Base-by-base conservation (phyloP, 140 eudicot genomes). In the Cichorium intybus region DNA sequence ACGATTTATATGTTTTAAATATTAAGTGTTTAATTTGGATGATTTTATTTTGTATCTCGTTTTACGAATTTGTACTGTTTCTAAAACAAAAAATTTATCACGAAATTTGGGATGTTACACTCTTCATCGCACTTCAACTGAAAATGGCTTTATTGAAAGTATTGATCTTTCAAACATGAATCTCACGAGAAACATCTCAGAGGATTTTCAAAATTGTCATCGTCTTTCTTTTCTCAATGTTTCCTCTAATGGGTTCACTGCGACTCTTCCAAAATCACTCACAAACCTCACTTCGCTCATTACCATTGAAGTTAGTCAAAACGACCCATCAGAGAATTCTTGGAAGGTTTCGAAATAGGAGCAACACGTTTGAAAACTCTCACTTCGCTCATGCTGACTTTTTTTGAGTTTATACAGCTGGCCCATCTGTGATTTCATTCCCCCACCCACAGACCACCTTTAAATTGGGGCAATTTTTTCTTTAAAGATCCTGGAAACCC, bases 81-180 rank as follows among this genome's bases (percentile, higher is more conserved):
- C n/a, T n/a, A n/a, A n/a, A n/a, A n/a, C n/a, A n/a, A n/a, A n/a
- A n/a, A n/a, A n/a, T n/a, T n/a, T n/a, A n/a, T n/a, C n/a, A n/a
- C n/a, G n/a, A n/a, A n/a, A n/a, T n/a, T n/a, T n/a, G n/a, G n/a
- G n/a, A n/a, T n/a, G n/a, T n/a, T n/a, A n/a, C n/a, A n/a, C n/a
- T 15, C 65, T 17, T 28, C 16, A 11, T 29, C 74, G 0, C 82
- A 79, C 58, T 90, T 95, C 33, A 77, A 77, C 20, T 90, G 28
- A 80, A 8, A 34, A 56, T 57, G 94, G 94, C 17, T 67, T 66
- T 23, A 84, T 84, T 15, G 76, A 71, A 21, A 77, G 52, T 49
- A 84, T 90, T 23, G 87, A 90, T 59, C 62, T 90, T 39, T 90
- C 97, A 26, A 81, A 68, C 88, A 87, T 84, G 97, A 90, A 90